A percentile compares a stretch with the other conserved stretches of the same genome.
Conservation (phyloP, 495 filamentous ascomycete genomes). For the Trichodelitschia bisporula region DNA sequence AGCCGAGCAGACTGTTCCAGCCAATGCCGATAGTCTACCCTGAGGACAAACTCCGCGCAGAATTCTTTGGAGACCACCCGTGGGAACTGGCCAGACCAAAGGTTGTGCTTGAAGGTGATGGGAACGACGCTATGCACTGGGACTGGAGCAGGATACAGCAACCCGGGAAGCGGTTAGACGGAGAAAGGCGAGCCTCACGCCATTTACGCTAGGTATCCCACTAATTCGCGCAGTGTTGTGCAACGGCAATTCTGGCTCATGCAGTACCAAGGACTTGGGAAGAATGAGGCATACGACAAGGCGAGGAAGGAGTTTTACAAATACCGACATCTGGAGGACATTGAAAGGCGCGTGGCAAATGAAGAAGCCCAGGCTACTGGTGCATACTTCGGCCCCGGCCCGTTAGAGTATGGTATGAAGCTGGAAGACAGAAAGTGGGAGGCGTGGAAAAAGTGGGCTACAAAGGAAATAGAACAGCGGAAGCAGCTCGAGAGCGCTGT, state of each 20-base stretch:
- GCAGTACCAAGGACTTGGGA: conserved; percentile 29
- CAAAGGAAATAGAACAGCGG: conserved; percentile 21
- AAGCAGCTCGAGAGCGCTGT: no score
- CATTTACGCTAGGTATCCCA: conserved; percentile 1
- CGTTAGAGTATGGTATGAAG: conserved; percentile 52
- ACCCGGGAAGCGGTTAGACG: conserved; percentile 53
- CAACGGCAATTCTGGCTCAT: conserved; percentile 77
- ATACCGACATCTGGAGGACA: conserved; percentile 55
- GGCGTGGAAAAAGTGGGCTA: conserved; percentile 63
- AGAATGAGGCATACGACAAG: conserved; percentile 54
- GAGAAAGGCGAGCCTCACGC: conserved; percentile 42
- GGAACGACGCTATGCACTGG: conserved; percentile 44
- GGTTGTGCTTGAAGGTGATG: conserved; percentile 63
- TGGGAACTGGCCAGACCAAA: conserved; percentile 88
- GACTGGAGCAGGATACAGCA: conserved; percentile 67
- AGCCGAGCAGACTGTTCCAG: conserved; percentile 49
- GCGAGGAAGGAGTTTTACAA: conserved; percentile 80
- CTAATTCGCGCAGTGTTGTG: conserved; percentile 41
- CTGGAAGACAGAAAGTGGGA: conserved; percentile 59
- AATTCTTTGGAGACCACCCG: conserved; percentile 83
- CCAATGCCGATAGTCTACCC: conserved; percentile 58
- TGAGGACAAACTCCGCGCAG: conserved; percentile 55
- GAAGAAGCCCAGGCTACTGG: conserved; percentile 76
- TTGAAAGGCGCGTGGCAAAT: conserved; percentile 56
- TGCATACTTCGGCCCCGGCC: conserved; percentile 58